Percentiles rank a stretch among this genome's conserved stretches.
These are phyloP conservation scores for Arachnomyces sp. DNA, from an alignment of 2,329 filamentous ascomycete genomes.

Conservation along the genomic window DNA sequence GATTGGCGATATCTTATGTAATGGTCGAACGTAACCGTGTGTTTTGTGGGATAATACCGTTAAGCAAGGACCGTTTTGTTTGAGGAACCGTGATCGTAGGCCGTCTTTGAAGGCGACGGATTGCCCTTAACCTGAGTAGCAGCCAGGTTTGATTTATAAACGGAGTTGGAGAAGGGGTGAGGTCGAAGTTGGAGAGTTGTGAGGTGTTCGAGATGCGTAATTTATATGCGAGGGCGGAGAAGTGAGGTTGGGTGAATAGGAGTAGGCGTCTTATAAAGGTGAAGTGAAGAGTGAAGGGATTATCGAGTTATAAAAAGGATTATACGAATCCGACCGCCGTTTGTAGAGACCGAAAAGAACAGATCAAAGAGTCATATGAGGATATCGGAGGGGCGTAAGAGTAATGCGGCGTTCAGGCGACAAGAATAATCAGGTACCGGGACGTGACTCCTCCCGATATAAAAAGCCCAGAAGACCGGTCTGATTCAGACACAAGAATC, in stretches of 20 bases:
- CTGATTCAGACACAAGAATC: constrained; percentile 2
- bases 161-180: not conserved
- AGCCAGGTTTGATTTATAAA: constrained; percentile 10
- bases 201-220: not conserved
- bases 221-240: too few relatives aligned
- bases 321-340: constrained; percentile 4
- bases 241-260: not conserved
- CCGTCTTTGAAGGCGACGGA: constrained; percentile 17
- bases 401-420: constrained; percentile 5
- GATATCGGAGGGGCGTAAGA: not conserved
- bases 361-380: not conserved
- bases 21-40: constrained; percentile 5
- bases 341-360: constrained; percentile 2
- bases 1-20: constrained; percentile 1
- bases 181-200: not conserved
- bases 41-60: constrained; percentile 10
- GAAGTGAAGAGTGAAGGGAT: constrained; percentile 1
- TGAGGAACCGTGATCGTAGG: constrained; percentile 5
- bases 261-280: constrained; percentile 1
- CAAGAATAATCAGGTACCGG: constrained; percentile 9
- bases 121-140: constrained; percentile 5
- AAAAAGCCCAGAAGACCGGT: constrained; percentile 4
- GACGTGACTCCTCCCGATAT: constrained; percentile 4
- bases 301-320: not conserved
- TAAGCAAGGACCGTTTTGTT: constrained; percentile 10